Percentiles rank a stretch among this genome's conserved stretches.
Conservation (phyloP, 2,329 filamentous ascomycete genomes). For the Blastomyces emzantsi region DNA sequence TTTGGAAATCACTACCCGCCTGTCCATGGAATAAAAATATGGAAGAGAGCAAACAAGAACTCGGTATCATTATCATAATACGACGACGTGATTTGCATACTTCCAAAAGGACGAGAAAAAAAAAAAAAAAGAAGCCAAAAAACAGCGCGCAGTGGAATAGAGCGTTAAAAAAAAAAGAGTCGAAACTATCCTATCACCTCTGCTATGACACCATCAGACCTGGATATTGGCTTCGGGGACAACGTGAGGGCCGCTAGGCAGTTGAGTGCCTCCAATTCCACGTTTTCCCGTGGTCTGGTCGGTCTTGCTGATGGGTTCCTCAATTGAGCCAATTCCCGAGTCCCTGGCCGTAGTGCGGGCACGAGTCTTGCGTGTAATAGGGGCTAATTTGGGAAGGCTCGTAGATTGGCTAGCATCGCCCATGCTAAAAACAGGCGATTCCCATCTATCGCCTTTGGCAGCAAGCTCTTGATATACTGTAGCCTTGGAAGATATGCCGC, state of each 20-base stretch:
- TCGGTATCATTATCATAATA: not conserved
- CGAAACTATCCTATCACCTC: not conserved
- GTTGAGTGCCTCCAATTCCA: not conserved
- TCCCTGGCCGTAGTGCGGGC: conserved; percentile 28
- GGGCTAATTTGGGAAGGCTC: conserved; percentile 53
- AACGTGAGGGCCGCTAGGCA: not conserved
- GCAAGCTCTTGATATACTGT: conserved; percentile 88
- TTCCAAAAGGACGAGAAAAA: not conserved
- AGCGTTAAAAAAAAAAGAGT: not conserved
- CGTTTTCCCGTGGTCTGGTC: not conserved
- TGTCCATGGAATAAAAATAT: not conserved
- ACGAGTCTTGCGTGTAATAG: conserved; percentile 51
- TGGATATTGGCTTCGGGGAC: not conserved
- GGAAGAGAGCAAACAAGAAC: not conserved
- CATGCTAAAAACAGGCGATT: conserved; percentile 86
- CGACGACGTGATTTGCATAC: not conserved
- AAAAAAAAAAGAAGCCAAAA: not conserved
- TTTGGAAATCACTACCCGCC: not conserved
- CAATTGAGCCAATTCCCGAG: conserved; percentile 2
- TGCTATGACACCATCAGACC: not conserved
- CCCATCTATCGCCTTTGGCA: conserved; percentile 82
- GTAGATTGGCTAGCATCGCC: conserved; percentile 65
- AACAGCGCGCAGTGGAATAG: not conserved
- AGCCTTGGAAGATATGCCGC: conserved; percentile 85
- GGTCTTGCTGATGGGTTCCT: not conserved